Evolutionary conservation across 306 rosid genomes (phyloP), one percentile per base, ranked within the genome.

Genomic region (Trifolium fragiferum): DNA sequence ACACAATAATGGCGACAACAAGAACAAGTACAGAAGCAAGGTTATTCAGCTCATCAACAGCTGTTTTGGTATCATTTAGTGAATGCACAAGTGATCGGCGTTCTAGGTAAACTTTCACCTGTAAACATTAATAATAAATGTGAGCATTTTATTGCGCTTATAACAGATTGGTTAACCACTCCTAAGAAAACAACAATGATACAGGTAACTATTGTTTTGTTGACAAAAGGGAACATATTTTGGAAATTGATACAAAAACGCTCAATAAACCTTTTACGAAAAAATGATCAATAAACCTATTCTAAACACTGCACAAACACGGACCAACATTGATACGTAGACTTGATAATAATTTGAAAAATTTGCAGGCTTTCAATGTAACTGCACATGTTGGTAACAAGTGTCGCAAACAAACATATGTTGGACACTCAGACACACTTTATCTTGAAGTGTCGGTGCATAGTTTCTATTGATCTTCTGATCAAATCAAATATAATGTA

Each of bases 31-130:
- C 90, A 4, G 97, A 90, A 74, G 58, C 86, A 69, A 94, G 86
- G 84, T 37, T 81, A 81, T 87, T 92, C 81, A 94, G 78, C 59
- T 94, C 96, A 73, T 92, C 96, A 41, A 94, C 82, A 1, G 90
- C 97, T 27, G 96, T 94, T 54, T 94, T 92, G 32, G 97, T 79
- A 40, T 94, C 98, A 12, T 87, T 87, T 64, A 91, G 79, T 9
- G 95, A 94, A 83, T 87, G 95, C 1, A 84, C 87, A 70, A 94
- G 78, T 0, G 96, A 79, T 79, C 80, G 89, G 11, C 97, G 95
- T 66, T 90, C 98, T 14, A 77, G 69, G 77, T 94, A 94, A 66
- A 91, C 96, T 58, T 86, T 91, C 79, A 88, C 90, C 97, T 94
- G 87, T 41, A 64, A 78, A 75, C 61, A 81, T 32, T 54, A 79